Conservation (phyloP, 2,329 filamentous ascomycete species). For the Aspergillus piperis region DNA sequence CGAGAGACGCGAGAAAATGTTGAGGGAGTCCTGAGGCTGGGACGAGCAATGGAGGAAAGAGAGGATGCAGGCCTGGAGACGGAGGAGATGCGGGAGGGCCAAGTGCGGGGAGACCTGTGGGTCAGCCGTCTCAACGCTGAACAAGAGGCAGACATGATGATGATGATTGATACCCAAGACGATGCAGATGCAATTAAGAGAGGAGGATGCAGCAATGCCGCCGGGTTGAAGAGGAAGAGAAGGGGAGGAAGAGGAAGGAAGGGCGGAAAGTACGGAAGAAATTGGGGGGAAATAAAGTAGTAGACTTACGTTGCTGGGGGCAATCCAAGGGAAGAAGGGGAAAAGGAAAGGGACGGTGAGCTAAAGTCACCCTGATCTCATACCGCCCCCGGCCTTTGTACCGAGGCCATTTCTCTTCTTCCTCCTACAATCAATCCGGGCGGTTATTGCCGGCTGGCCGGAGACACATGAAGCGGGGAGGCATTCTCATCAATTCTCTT, state of each 20-base stretch:
- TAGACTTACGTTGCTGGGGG: background rate
- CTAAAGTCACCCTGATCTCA: background rate
- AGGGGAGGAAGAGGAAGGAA: background rate
- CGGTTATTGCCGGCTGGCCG: constrained; percentile 7
- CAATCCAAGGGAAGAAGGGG: background rate
- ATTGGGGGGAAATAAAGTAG: background rate
- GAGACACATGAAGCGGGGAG: background rate
- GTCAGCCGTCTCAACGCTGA: constrained; percentile 46
- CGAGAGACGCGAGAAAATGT: constrained; percentile 30
- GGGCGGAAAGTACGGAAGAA: background rate
- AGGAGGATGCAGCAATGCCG: constrained; percentile 26
- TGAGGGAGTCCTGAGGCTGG: constrained; percentile 20
- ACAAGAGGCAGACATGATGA: constrained; percentile 43
- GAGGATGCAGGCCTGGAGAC: constrained; percentile 37
- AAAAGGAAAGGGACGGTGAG: background rate
- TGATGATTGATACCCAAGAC: constrained; percentile 20
- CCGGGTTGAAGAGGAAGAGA: constrained; percentile 19
- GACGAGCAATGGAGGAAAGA: constrained; percentile 19
- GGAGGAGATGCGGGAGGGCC: constrained; percentile 50
- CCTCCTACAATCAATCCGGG: background rate
- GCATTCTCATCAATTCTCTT: background rate
- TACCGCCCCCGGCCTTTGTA: constrained; percentile 11
- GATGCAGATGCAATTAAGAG: constrained; percentile 11
- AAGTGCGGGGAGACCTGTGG: constrained; percentile 45
- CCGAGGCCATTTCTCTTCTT: constrained; percentile 15